Base-by-base conservation (phyloP, 345 rosid species). In the Lagerstroemia speciosa region DNA sequence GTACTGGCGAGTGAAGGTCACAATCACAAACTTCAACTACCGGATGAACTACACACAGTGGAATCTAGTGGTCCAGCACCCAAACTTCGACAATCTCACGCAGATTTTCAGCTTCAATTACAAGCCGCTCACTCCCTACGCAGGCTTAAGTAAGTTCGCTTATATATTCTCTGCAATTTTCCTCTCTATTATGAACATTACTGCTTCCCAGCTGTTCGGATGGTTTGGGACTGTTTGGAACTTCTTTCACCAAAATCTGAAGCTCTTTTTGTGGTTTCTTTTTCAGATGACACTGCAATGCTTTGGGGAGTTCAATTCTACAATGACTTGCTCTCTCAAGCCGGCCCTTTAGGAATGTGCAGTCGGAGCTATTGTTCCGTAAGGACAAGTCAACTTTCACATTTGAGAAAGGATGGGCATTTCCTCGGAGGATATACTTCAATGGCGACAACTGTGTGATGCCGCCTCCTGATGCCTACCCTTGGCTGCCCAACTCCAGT, bases 351-450 rank as follows among this genome's bases (percentile, higher is more conserved):
- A n/a, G 93, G 46, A 41, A 84, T 75, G 87, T 83, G 66, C 93
- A 86, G 68, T 79, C 91, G 0, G 89, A 86, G 80, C 41, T 41
- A 41, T 14, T 41, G 16, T 41, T 41, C 46, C 46, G 46, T 0
- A 41, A 41, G 46, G 46, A 41, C 46, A 41, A 41, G 46, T 41
- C 46, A 14, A 41, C 46, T 41, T 41, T 41, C 46, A 41, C 46
- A 14, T 90, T 87, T 29, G 87, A 84, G 36, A 84, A 83, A 70
- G 93, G 96, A 53, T 89, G 96, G 96, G 88, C 85, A 32, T 85
- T 86, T 66, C 96, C 96, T 30, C 72, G 81, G 67, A 85, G 84
- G 79, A 79, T 90, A 34, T 86, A 86, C 60, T 90, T 88, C 79
- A 82, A 82, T 45, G 86, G 86, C 0, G 86, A 82, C 34, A 75